Base-by-base conservation (phyloP, 129 eudicot genomes). In the Apium graveolens region DNA sequence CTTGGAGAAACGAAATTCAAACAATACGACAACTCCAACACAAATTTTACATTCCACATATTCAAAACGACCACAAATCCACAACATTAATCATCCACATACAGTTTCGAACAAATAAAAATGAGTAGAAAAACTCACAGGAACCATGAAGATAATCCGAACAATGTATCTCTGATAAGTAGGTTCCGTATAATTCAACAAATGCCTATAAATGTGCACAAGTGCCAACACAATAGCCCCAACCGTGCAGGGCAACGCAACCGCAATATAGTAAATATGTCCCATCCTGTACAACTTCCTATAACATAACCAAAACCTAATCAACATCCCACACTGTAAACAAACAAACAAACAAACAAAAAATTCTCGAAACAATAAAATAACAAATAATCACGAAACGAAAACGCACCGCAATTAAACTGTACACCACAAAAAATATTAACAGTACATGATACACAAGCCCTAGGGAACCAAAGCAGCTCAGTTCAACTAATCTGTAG, bases 111-210 rank as follows among this genome's bases (percentile, higher is more conserved):
- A 26, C 68, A 60, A n/a, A n/a, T n/a, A 1, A 60, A n/a, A 32
- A 60, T 24, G 16, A 60, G 68, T 60, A 26, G 32, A 60, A n/a
- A 16, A 26, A 88, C 97, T 94, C 77, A 94, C 98, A 16, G 98
- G 98, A 84, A 94, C 97, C 98, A 94, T 94, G 78, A 94, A 94
- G 80, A 94, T 87, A 44, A 94, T 94, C 60, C 98, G 89, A 83
- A 94, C 98, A 35, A 91, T 94, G 80, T 81, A 94, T 86, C 98
- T 90, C 84, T 94, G 98, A 78, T 86, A 94, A 21, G 91, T 90
- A 16, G 98, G 98, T 70, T 94, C 97, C 26, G 98, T 94, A 72
- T 94, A 94, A 87, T 94, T 94, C 89, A 87, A 74, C n/a, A 94
- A 86, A 81, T 94, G 98, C 74, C 89, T 81, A 82, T 94, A 90